phyloP scores from a whole-genome alignment of 106 monocot genomes.

The Dendrobium officinale region DNA sequence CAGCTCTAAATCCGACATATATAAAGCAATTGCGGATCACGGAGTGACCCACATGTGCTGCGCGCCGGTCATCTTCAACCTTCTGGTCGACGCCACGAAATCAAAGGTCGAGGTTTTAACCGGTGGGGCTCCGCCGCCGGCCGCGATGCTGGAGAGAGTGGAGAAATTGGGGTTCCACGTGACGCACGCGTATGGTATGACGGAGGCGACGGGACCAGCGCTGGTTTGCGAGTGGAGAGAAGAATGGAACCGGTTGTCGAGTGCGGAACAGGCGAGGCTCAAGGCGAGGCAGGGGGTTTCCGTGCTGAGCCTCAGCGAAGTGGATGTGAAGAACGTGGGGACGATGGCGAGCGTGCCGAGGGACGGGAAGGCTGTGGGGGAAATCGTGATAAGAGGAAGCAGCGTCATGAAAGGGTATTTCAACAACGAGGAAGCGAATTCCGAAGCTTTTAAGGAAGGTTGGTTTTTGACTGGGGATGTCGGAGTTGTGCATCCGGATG shows the following conservation, averaged over 20 bases:
- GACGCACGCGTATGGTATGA: conserved; percentile 81
- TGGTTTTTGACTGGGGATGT: conserved; percentile 87
- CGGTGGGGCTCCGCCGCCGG: conserved; percentile 77
- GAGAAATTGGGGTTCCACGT: conserved; percentile 61
- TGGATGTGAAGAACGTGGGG: conserved; percentile 34
- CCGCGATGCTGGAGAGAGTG: conserved; percentile 40
- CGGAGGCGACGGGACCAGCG: conserved; percentile 77
- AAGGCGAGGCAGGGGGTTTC: conserved; percentile 69
- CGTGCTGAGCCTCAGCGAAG: conserved; percentile 48
- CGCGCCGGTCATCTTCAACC: conserved; percentile 63
- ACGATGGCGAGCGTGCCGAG: conserved; percentile 40
- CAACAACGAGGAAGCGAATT: conserved; percentile 46
- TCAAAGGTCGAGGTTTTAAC: conserved; percentile 50
- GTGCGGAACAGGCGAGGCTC: conserved; percentile 20
- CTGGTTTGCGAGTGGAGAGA: conserved; percentile 75
- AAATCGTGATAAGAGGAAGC: conserved; percentile 81
- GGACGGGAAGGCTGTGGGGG: conserved; percentile 59
- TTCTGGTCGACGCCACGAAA: conserved; percentile 24
- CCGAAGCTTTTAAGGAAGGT: conserved; percentile 39
- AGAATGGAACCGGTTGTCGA: conserved; percentile 41
- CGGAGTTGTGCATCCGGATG: conserved; percentile 69
- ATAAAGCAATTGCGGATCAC: conserved; percentile 52
- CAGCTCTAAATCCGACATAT: conserved; percentile 41
- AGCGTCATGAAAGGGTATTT: conserved; percentile 90
- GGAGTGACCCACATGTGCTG: conserved; percentile 87